Percentiles rank a stretch among this genome's conserved stretches.
phyloP scores from a whole-genome alignment of 305 asterid genomes.

The Lippia alba region DNA sequence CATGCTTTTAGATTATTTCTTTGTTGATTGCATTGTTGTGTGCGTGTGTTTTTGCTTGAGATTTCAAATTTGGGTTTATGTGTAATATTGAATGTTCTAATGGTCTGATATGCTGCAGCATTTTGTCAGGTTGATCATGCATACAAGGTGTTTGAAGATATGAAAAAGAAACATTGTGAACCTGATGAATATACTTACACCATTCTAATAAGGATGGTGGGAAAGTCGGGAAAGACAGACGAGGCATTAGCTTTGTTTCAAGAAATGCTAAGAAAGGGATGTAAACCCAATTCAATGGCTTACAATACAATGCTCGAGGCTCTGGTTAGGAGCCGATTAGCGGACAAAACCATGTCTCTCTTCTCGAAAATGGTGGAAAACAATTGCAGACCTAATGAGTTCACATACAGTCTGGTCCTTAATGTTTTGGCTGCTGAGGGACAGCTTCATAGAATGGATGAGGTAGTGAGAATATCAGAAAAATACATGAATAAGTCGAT shows the following conservation, averaged over 20 bases:
- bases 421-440: constrained; percentile 72
- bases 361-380: constrained; percentile 88
- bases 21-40: neutral
- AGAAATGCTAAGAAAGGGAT: constrained; percentile 79
- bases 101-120: constrained; percentile 74
- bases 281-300: constrained; percentile 73
- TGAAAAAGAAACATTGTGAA: constrained; percentile 78
- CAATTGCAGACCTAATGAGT: constrained; percentile 90
- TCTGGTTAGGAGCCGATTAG: constrained; percentile 65
- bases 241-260: constrained; percentile 72
- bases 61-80: neutral
- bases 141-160: constrained; percentile 67
- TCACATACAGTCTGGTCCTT: constrained; percentile 78
- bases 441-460: constrained; percentile 85
- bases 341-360: constrained; percentile 61
- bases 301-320: constrained; percentile 87
- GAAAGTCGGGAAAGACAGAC: constrained; percentile 67
- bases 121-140: constrained; percentile 83
- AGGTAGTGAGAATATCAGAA: constrained; percentile 72
- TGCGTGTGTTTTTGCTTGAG: neutral
- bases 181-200: constrained; percentile 92
- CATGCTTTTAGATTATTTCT: neutral
- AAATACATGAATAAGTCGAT: constrained; percentile 87
- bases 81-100: constrained; percentile 33
- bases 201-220: constrained; percentile 78